phyloP scores from a whole-genome alignment of 805 yeast species.

The Myxozyma vanderwaltii region DNA sequence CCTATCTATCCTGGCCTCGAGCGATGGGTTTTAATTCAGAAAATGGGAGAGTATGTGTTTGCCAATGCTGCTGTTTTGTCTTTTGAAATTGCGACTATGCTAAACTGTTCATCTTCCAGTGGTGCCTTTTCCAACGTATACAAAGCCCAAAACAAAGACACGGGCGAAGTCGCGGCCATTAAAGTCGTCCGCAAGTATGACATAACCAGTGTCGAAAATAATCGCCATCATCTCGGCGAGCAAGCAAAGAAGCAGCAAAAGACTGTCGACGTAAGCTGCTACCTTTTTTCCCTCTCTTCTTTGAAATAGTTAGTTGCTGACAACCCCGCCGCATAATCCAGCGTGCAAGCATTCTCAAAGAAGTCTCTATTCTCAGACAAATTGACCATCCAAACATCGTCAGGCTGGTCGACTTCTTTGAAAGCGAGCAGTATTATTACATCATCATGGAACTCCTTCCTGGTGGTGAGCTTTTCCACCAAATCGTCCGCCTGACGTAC shows the following conservation, averaged over 20 bases:
- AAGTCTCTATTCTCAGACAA: constrained; percentile 71
- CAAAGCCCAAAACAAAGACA: constrained; percentile 57
- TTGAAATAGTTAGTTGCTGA: background rate
- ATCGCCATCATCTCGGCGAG: constrained; percentile 28
- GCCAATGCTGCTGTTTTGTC: too few relatives aligned
- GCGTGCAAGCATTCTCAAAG: constrained; percentile 63
- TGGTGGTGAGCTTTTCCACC: constrained; percentile 82
- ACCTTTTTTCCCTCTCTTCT: background rate
- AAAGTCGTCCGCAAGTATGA: constrained; percentile 69
- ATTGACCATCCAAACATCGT: constrained; percentile 64
- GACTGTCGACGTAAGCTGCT: constrained; percentile 27
- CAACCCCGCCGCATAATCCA: constrained; percentile 13
- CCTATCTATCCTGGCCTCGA: constrained; percentile 48
- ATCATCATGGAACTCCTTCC: constrained; percentile 66
- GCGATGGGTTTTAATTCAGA: constrained; percentile 43
- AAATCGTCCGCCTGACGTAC: constrained; percentile 75
- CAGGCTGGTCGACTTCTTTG: constrained; percentile 55
- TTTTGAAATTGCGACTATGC: too few relatives aligned
- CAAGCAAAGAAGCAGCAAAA: constrained; percentile 34
- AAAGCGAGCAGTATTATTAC: constrained; percentile 57
- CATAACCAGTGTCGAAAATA: constrained; percentile 16
- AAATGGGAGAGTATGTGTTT: constrained; percentile 49
- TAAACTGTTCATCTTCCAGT: constrained; percentile 19
- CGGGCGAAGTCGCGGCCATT: constrained; percentile 62
- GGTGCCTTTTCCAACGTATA: constrained; percentile 92